phyloP scores from a whole-genome alignment of 2,329 filamentous ascomycete species.

The Hymenotorrendiella dingleyae region DNA sequence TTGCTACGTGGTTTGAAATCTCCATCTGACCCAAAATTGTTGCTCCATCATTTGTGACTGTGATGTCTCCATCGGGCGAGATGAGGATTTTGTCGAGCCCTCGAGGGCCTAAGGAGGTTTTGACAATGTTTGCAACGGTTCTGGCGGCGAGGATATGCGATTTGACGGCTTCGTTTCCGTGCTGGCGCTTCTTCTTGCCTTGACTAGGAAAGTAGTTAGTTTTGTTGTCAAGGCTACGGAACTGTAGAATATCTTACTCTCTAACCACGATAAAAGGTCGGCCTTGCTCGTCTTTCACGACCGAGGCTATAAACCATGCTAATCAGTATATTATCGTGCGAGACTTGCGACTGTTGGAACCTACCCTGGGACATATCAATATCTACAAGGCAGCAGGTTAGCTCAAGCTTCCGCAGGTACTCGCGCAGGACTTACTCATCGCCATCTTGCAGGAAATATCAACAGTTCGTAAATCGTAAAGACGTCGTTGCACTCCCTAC shows the following conservation, averaged over 20 bases:
- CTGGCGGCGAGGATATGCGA: constrained; percentile 95
- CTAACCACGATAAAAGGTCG: constrained; percentile 96
- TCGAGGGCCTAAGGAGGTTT: constrained; percentile 90
- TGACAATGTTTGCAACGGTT: constrained; percentile 95
- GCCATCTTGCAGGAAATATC: constrained; percentile 42
- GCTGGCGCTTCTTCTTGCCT: constrained; percentile 94
- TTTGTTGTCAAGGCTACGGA: constrained; percentile 17
- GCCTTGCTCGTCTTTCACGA: constrained; percentile 97
- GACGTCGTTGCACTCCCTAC: constrained; percentile 2
- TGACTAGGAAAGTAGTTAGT: constrained; percentile 53
- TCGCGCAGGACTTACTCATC: constrained; percentile 45
- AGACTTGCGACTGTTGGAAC: constrained; percentile 14
- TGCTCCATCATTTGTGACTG: constrained; percentile 96
- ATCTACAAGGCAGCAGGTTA: constrained; percentile 45
- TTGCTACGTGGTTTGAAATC: constrained; percentile 96
- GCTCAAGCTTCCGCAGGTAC: constrained; percentile 25
- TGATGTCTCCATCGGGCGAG: constrained; percentile 97
- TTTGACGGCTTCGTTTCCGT: constrained; percentile 96
- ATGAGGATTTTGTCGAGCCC: constrained; percentile 99
- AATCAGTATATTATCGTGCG: constrained; percentile 18
- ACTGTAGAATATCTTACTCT: constrained; percentile 62
- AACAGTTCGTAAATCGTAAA: constrained; percentile 15
- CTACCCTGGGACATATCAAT: constrained; percentile 80
- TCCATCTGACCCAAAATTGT: constrained; percentile 99
- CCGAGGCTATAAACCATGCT: constrained; percentile 42